Conservation (phyloP, 164 flowering plant genomes). For the Euptelea pleiosperma region DNA sequence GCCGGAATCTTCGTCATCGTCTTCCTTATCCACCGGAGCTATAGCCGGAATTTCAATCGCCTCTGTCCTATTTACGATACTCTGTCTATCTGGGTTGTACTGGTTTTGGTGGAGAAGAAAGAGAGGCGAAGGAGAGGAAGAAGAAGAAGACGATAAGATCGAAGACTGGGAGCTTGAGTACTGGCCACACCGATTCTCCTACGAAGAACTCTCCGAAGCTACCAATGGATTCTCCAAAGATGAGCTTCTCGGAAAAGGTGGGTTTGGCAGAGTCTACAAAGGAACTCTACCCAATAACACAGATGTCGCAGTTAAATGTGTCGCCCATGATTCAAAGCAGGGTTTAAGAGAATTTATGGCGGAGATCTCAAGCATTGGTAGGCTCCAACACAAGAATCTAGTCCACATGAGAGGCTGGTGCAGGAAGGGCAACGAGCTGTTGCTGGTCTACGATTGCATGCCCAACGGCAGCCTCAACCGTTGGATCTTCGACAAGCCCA, state of each 20-base stretch:
- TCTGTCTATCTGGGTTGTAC: constrained; percentile 21
- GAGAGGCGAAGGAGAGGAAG: constrained; percentile 27
- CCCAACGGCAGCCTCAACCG: constrained; percentile 65
- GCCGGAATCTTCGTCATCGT: constrained; percentile 21
- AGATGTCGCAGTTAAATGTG: constrained; percentile 69
- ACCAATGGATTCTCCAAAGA: constrained; percentile 51
- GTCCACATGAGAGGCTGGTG: constrained; percentile 82
- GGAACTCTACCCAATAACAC: constrained; percentile 37
- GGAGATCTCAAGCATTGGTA: constrained; percentile 65
- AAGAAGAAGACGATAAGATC: constrained; percentile 25
- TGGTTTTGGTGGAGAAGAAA: constrained; percentile 37
- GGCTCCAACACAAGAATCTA: constrained; percentile 66
- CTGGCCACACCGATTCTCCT: constrained; percentile 66
- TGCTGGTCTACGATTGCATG: constrained; percentile 76
- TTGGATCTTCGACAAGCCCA: constrained; percentile 55
- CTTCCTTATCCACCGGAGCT: constrained; percentile 37
- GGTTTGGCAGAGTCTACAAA: constrained; percentile 68
- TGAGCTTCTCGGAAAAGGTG: constrained; percentile 59
- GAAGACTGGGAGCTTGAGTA: constrained; percentile 71
- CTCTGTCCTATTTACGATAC: constrained; percentile 17
- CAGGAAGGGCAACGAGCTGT: constrained; percentile 39
- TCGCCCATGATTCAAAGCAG: constrained; percentile 72
- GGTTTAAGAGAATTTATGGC: constrained; percentile 80
- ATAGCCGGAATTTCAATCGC: constrained; percentile 56
- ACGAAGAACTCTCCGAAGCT: constrained; percentile 45